These are phyloP conservation scores for thale cress (Arabidopsis thaliana) DNA, from an alignment of 345 rosid genomes.

Conservation along the genomic window DNA sequence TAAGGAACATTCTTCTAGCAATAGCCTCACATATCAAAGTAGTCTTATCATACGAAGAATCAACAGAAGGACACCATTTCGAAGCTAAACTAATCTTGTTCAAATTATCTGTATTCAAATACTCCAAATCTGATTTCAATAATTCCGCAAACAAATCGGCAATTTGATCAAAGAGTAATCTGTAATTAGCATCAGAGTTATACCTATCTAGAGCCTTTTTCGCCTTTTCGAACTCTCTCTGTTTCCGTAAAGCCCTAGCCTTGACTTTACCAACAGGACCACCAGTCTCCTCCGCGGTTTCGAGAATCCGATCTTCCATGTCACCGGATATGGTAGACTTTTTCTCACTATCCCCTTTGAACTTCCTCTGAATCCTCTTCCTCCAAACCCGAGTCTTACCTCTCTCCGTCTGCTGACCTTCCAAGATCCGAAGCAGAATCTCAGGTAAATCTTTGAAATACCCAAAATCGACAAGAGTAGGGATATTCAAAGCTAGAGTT, in stretches of 20 bases:
- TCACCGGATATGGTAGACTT: constrained; percentile 25
- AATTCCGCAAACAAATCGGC: constrained; percentile 41
- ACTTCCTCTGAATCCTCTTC: constrained; percentile 31
- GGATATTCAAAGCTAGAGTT: constrained; percentile 61
- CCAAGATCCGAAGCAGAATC: constrained; percentile 62
- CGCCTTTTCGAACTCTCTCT: constrained; percentile 40
- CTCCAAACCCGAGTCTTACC: constrained; percentile 26
- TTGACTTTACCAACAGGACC: constrained; percentile 23
- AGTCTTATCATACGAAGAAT: constrained; percentile 43
- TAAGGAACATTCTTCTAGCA: constrained; percentile 37
- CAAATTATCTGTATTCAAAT: constrained; percentile 23
- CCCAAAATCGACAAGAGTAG: constrained; percentile 52
- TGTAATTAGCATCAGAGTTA: constrained; percentile 32
- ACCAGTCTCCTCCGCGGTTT: constrained; percentile 42
- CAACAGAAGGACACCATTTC: constrained; percentile 48
- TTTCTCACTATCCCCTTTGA: constrained; percentile 45
- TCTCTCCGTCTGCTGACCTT: constrained; percentile 49
- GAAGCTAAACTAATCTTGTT: constrained; percentile 41
- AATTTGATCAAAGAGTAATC: constrained; percentile 25
- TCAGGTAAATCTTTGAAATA: constrained; percentile 70
- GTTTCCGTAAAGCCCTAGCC: constrained; percentile 34
- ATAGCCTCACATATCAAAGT: constrained; percentile 46
- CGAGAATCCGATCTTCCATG: constrained; percentile 45
- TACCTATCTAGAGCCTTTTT: constrained; percentile 40
- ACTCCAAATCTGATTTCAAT: constrained; percentile 44